Base-by-base conservation (phyloP, 805 yeast genomes). In the Lachancea fermentati region DNA sequence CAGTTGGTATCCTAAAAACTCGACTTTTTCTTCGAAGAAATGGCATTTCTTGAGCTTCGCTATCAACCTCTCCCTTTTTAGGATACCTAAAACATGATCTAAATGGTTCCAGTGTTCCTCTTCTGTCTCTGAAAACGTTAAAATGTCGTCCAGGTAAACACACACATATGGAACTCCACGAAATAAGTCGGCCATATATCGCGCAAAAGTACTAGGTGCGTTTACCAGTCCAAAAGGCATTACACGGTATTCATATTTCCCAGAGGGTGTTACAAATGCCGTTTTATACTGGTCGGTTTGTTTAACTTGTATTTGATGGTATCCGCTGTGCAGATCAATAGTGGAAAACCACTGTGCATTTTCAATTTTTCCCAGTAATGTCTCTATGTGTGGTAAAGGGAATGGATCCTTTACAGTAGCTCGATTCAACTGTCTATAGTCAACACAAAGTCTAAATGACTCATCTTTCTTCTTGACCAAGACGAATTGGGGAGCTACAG, bases 141-240 rank as follows among this genome's bases (percentile, higher is more conserved):
- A 32, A 4, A 48, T 45, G 36, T 51, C 51, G 32, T 49, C 49
- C 6, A 49, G 30, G 25, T 49, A 51, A 12, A 44, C 50, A 24
- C 17, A 15, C 1, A 44, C 50, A 34, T 41, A 45, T 8, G 25
- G 12, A 16, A 43, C 15, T 16, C 38, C 47, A 7, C 50, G 39
- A 38, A 49, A 46, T 2, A 49, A 12, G 17, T 44, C 49, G n/a
- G 52, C 41, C 52, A 51, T 51, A 30, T 46, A 46, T 2, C 51
- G 18, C 5, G 47, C 41, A 33, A 52, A 51, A 1, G 53, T 47
- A 13, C 42, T 34, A 5, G 51, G 51, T 2, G 51, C 49, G 14
- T 22, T 12, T 5, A 46, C 16, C 8, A 43, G 16, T 3, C 54
- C 54, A 37, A 52, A 42, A 0, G 52, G 55, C 52, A 51, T 46